Evolutionary conservation across 345 rosid genomes (phyloP), one percentile per base, ranked within the genome.

Genomic region (Orychophragmus violaceus): DNA sequence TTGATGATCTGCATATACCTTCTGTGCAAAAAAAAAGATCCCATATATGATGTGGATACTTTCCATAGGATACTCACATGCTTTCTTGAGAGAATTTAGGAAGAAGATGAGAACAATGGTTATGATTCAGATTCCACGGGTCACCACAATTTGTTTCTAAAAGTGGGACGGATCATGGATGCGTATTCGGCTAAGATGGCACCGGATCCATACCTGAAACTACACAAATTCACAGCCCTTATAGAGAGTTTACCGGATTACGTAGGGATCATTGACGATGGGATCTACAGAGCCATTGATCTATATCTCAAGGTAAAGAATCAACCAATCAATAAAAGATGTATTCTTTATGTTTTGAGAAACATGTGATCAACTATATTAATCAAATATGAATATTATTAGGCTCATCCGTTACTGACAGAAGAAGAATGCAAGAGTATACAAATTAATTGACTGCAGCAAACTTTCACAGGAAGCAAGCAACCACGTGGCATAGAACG

Each of bases 1-100:
- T 91, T 3, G 92, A 89, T 62, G 95, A 91, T 76, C 78, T 91
- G 73, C 86, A 89, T 30, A 89, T 89, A 53, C 96, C 96, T 8
- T 87, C 85, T 35, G 72, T 84, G 19, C 76, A 75, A 22, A 68
- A 77, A 5, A 89, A 30, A 87, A 5, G 95, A 88, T 62, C 82
- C 95, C 8, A 51, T 87, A 33, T 91, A 88, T 6, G 92, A 91
- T 63, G 81, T 87, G 3, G 92, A 89, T 54, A 79, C 89, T 14
- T 82, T 87, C 62, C 89, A 87, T 17, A 70, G 90, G 29, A 83
- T 91, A 67, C 74, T 89, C 3, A 75, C 78, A 35, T 81, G 74
- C 62, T 89, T 87, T 79, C 69, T 89, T 22, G 85, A 83, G 82
- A 77, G 69, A 42, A 71, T 91, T 33, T 86, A 80, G 59, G 89